These are phyloP conservation scores for Fraxinus albicans DNA, from an alignment of 305 asterid species.

Conservation along the genomic window DNA sequence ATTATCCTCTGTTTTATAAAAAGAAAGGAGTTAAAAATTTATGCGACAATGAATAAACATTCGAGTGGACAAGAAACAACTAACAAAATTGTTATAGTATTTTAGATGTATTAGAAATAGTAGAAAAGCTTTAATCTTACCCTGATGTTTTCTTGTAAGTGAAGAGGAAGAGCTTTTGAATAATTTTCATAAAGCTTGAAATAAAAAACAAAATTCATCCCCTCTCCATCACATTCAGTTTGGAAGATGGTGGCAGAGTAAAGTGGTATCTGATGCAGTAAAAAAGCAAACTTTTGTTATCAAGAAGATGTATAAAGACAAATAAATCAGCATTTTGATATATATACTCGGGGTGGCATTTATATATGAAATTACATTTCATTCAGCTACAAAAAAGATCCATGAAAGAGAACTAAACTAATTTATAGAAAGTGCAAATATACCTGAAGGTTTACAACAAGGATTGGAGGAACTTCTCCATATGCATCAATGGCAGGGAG, in stretches of 20 bases:
- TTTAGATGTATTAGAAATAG: not conserved
- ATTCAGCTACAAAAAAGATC: not conserved
- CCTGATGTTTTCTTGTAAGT: slow-evolving; percentile 77
- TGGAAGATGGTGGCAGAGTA: slow-evolving; percentile 80
- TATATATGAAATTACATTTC: not conserved
- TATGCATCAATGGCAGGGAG: slow-evolving; percentile 66
- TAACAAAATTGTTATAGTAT: not conserved
- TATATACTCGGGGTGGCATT: not conserved
- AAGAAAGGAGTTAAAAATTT: not conserved
- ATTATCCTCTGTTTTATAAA: slow-evolving; percentile 57
- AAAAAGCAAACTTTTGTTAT: not conserved
- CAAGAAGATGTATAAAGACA: not conserved
- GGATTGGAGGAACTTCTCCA: slow-evolving; percentile 73
- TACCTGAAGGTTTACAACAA: slow-evolving; percentile 95
- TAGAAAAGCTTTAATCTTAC: slow-evolving; percentile 38
- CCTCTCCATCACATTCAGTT: slow-evolving; percentile 81
- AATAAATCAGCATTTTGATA: slow-evolving; percentile 1
- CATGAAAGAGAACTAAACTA: not conserved
- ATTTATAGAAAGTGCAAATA: not conserved
- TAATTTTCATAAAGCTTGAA: slow-evolving; percentile 79
- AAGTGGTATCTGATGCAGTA: slow-evolving; percentile 62
- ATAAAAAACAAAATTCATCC: slow-evolving; percentile 75
- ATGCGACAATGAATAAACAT: not conserved
- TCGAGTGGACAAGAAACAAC: not conserved
- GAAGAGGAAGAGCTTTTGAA: slow-evolving; percentile 61